Percentiles rank a stretch among this genome's conserved stretches.
These are phyloP conservation scores for Candida tallmaniae DNA, from an alignment of 805 yeast species.

Conservation along the genomic window DNA sequence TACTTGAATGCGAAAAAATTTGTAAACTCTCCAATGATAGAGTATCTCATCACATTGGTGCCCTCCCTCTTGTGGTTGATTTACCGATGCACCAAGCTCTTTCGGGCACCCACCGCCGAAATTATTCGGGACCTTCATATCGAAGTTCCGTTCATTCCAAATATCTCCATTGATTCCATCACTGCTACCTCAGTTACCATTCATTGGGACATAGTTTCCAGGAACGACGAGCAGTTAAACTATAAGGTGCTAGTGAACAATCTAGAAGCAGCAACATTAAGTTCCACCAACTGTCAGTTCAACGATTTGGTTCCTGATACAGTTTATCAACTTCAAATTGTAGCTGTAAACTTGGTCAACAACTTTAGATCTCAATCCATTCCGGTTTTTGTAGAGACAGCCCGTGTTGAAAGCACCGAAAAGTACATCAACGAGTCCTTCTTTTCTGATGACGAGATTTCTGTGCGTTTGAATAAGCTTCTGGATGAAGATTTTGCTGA, in stretches of 20 bases:
- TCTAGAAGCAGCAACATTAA: conserved; percentile 31
- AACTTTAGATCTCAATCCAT: conserved; percentile 31
- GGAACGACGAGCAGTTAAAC: conserved; percentile 26
- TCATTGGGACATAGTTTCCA: conserved; percentile 49
- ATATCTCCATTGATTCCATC: conserved; percentile 51
- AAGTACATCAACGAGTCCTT: background rate
- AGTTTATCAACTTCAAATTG: conserved; percentile 31
- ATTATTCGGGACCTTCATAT: conserved; percentile 42
- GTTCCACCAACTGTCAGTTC: conserved; percentile 31
- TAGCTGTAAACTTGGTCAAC: conserved; percentile 32
- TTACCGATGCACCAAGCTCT: conserved; percentile 32
- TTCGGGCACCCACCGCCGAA: conserved; percentile 43
- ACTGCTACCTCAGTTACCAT: conserved; percentile 41
- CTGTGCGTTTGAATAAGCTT: background rate
- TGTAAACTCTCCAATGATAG: too few relatives aligned
- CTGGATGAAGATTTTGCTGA: background rate
- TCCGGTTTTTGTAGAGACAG: conserved; percentile 30
- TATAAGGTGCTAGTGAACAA: conserved; percentile 32
- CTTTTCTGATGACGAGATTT: background rate
- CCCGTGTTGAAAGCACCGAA: background rate
- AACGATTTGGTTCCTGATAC: conserved; percentile 22
- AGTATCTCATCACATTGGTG: conserved; percentile 28
- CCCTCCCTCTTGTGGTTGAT: conserved; percentile 38
- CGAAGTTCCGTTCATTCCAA: conserved; percentile 53
- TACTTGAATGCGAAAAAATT: too few relatives aligned